Evolutionary conservation across 73 alveolate species (phyloP), one percentile per base, ranked within the genome.

Genomic region (Paramecium sonneborni): DNA sequence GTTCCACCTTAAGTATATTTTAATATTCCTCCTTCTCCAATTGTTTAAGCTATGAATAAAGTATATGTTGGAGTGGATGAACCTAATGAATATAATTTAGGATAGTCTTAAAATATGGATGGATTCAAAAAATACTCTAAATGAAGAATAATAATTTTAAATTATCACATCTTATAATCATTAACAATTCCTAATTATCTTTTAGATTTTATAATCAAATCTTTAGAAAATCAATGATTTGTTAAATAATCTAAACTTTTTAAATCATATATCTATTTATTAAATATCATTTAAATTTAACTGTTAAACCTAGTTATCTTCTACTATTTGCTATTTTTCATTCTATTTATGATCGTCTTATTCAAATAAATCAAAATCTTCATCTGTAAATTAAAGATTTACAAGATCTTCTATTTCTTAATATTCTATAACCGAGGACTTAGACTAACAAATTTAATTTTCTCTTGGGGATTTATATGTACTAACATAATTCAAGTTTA

Each of bases 1-100:
- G 20, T 48, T 15, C 20, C 5, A 48, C 20, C 23, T 48, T 48
- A 5, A 10, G 68, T 48, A 4, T 5, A 48, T 48, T 48, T 48
- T 48, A 48, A 48, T 48, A 48, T 48, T 48, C 20, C 39, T 62
- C 84, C 84, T 30, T 62, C 84, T 1, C 84, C 84, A 23, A 62
- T 62, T 3, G 24, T 3, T 62, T 32, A 62, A n/a, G 84, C 84
- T 14, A 62, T 62, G 84, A 62, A 62, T 10, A 62, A 62, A 62
- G 84, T 62, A 7, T 62, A 30, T 62, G 84, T 62, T 21, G 84
- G 84, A 62, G 84, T 62, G 12, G 84, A 62, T 62, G 84, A 62
- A 9, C 84, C 84, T 14, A 62, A 11, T 24, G 84, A 62, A 18
- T 52, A 52, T n/a, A 62, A 62, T 62, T 12, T 62, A 32, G 84